These are phyloP conservation scores for Gossypium davidsonii DNA, from an alignment of 441 rosid species.

Conservation along the genomic window DNA sequence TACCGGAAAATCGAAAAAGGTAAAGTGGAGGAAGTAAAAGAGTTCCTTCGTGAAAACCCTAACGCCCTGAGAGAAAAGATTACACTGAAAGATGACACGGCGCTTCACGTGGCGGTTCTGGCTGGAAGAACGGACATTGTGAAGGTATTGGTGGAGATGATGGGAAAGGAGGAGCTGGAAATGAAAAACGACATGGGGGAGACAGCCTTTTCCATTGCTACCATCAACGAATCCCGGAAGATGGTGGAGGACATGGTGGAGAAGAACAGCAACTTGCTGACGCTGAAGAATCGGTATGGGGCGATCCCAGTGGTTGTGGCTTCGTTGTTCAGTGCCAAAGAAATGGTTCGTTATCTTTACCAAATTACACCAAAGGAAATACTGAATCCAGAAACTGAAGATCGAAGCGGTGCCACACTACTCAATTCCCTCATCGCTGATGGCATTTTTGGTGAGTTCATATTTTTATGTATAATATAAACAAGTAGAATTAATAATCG, in stretches of 20 bases:
- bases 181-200: constrained; percentile 20
- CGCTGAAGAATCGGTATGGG: constrained; percentile 15
- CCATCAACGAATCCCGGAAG: constrained; percentile 23
- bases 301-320: constrained; percentile 39
- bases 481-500: neutral
- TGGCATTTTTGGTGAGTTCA: constrained; percentile 27
- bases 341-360: constrained; percentile 28
- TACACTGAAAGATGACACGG: constrained; percentile 30
- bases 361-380: constrained; percentile 3
- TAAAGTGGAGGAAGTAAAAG: constrained; percentile 17
- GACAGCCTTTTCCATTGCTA: constrained; percentile 35
- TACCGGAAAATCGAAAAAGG: constrained; percentile 10
- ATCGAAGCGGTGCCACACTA: constrained; percentile 32
- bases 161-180: constrained; percentile 12
- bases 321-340: constrained; percentile 28
- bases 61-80: constrained; percentile 20
- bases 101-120: constrained; percentile 31
- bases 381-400: constrained; percentile 19
- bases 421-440: constrained; percentile 29
- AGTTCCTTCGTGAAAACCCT: constrained; percentile 11
- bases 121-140: constrained; percentile 28
- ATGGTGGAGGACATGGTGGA: constrained; percentile 23
- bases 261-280: constrained; percentile 18
- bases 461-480: neutral
- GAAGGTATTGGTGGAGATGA: constrained; percentile 10